phyloP scores from a whole-genome alignment of 2,329 filamentous ascomycete genomes.

The Colletotrichum navitas region DNA sequence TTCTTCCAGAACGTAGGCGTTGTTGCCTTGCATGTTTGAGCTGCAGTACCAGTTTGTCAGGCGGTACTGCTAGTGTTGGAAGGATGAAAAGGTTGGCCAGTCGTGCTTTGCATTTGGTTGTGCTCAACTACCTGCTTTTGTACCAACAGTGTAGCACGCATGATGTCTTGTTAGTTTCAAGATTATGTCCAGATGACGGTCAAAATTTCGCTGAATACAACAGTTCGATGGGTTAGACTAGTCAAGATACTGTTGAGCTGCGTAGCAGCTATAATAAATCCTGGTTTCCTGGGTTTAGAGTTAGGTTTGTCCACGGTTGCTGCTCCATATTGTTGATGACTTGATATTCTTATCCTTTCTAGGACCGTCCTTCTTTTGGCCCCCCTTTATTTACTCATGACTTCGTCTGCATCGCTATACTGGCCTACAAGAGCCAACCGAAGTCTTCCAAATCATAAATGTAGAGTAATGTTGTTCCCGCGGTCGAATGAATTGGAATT shows the following conservation, averaged over 20 bases:
- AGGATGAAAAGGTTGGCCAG: background rate
- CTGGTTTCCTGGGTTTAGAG: background rate
- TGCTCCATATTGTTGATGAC: background rate
- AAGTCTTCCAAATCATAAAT: background rate
- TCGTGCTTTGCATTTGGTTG: background rate
- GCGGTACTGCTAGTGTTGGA: background rate
- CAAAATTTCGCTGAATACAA: background rate
- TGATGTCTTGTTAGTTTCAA: background rate
- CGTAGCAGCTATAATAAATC: background rate
- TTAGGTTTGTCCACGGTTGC: no score
- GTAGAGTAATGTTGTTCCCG: fast-evolving
- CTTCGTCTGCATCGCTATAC: background rate
- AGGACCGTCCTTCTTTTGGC: no score
- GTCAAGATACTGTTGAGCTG: background rate
- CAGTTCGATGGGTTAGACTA: background rate
- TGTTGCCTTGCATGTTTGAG: background rate
- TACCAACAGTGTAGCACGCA: background rate
- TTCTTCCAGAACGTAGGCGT: background rate
- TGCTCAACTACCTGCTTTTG: background rate
- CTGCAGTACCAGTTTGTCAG: background rate
- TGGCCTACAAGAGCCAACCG: background rate
- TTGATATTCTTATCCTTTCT: background rate
- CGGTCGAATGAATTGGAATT: background rate
- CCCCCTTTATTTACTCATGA: background rate
- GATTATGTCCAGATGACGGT: background rate